Conservation (phyloP, 257 asterid genomes). For the Salvia miltiorrhiza region DNA sequence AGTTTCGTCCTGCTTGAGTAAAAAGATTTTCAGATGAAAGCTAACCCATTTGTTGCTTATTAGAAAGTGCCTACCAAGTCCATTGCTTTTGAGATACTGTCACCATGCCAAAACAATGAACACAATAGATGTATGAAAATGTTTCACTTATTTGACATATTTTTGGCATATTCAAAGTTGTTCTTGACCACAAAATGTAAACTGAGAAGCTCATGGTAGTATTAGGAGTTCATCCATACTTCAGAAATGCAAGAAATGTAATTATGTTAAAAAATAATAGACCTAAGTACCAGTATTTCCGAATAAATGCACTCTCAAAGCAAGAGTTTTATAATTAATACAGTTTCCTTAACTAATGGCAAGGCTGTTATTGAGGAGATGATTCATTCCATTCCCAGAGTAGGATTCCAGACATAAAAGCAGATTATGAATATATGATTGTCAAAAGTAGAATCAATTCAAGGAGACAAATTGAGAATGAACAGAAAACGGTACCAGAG, state of each 20-base stretch:
- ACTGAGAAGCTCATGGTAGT: not conserved
- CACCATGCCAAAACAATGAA: not conserved
- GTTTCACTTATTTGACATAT: not conserved
- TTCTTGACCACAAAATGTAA: not conserved
- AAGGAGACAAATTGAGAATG: not conserved
- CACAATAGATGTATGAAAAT: not conserved
- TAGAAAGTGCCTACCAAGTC: not conserved
- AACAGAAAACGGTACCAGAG: conserved; percentile 49
- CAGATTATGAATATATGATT: not conserved
- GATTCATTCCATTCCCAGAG: not conserved
- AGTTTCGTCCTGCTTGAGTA: not conserved
- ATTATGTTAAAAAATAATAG: not conserved
- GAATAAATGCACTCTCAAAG: not conserved
- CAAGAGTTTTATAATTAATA: not conserved
- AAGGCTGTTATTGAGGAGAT: not conserved
- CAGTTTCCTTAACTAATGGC: conserved; percentile 9
- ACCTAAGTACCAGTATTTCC: not conserved
- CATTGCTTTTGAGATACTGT: not conserved
- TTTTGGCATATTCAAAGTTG: conserved; percentile 1
- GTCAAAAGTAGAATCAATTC: not conserved
- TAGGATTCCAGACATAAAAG: not conserved
- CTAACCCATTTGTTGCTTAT: not conserved
- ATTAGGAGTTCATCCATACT: conserved; percentile 6
- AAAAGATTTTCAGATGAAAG: not conserved
- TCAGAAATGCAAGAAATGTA: not conserved